phyloP scores from a whole-genome alignment of 2,329 filamentous ascomycete species.

The Fusarium pseudonygamai region DNA sequence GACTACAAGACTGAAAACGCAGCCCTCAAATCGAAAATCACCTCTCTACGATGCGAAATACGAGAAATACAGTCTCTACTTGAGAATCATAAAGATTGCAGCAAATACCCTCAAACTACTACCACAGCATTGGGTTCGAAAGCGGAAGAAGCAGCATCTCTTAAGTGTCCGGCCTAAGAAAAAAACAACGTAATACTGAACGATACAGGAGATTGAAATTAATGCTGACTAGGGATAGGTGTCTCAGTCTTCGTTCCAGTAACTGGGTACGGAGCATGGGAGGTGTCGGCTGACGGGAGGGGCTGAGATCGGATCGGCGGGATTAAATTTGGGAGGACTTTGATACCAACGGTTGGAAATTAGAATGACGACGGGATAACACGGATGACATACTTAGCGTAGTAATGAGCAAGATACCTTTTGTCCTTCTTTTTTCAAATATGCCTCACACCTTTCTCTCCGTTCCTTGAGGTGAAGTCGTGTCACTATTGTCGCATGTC shows the following conservation, averaged over 20 bases:
- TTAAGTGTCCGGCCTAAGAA: not conserved
- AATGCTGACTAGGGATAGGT: not conserved
- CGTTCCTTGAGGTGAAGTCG: not conserved
- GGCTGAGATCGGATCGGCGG: not conserved
- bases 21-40: not conserved
- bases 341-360: not conserved
- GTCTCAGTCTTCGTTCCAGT: not conserved
- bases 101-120: not conserved
- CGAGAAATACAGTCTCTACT: not conserved
- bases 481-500: not conserved
- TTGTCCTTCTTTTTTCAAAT: not conserved
- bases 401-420: too few relatives aligned
- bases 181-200: fast-evolving
- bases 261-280: not conserved
- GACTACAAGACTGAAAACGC: not conserved
- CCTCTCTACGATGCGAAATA: not conserved
- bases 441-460: not conserved
- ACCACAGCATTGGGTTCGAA: not conserved
- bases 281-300: not conserved
- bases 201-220: slow-evolving; percentile 38
- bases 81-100: not conserved
- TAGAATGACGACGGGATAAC: not conserved
- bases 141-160: not conserved
- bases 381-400: too few relatives aligned
- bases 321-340: not conserved